A percentile compares a stretch with the other conserved stretches of the same genome.
These are phyloP conservation scores for Colletotrichum falcatum DNA, from an alignment of 2,329 filamentous ascomycete genomes.

Conservation along the genomic window DNA sequence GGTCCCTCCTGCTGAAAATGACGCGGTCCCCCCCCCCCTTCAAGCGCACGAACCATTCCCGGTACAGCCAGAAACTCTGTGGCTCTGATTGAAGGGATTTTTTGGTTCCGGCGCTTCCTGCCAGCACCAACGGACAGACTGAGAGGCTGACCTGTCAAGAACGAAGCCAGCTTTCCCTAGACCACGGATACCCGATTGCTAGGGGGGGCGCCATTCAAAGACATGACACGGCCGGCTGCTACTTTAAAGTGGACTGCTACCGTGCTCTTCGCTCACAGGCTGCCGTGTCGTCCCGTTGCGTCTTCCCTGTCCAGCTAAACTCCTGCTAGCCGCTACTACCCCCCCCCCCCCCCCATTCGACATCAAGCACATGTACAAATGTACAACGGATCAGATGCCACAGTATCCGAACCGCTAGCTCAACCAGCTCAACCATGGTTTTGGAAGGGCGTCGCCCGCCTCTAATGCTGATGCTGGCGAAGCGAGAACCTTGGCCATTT, in stretches of 20 bases:
- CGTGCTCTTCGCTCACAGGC: conserved; percentile 5
- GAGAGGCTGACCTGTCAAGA: conserved; percentile 25
- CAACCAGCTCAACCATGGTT: conserved; percentile 24
- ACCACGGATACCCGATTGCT: conserved; percentile 15
- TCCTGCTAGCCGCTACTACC: neutral
- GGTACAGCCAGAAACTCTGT: conserved; percentile 19
- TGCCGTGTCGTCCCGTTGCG: conserved; percentile 4
- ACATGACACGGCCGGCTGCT: conserved; percentile 12
- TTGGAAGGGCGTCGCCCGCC: conserved; percentile 21
- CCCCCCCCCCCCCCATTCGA: neutral
- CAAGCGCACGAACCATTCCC: conserved; percentile 31
- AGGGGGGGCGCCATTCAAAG: conserved; percentile 11
- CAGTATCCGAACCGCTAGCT: conserved; percentile 28
- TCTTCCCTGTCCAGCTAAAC: neutral
- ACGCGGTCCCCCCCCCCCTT: conserved; percentile 18
- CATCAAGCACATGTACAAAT: conserved; percentile 2
- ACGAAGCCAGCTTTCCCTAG: conserved; percentile 13
- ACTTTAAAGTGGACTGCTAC: conserved; percentile 6
- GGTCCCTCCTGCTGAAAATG: conserved; percentile 20
- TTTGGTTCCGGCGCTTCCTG: conserved; percentile 39
- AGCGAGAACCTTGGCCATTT: conserved; percentile 14
- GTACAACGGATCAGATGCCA: conserved; percentile 4
- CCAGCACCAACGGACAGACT: conserved; percentile 32
- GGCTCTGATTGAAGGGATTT: conserved; percentile 42
- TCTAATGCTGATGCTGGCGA: conserved; percentile 8